Percentiles rank a stretch among this genome's conserved stretches.
Conservation (phyloP, 805 yeast species). For the Pichia cabralensis region DNA sequence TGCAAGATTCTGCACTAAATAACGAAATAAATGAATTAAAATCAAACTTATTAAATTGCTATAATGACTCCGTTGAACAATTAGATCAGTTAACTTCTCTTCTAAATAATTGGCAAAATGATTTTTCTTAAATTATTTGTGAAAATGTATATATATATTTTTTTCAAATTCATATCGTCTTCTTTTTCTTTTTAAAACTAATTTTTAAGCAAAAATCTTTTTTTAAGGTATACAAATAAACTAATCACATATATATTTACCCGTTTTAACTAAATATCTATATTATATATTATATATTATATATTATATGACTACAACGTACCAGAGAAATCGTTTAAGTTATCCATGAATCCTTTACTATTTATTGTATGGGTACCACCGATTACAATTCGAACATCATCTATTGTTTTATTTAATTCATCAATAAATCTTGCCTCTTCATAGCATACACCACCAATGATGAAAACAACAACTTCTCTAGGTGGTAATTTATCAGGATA, state of each 20-base stretch:
- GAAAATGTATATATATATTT: too few species aligned
- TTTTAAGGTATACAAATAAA: too few species aligned
- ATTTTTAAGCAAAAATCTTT: neutral
- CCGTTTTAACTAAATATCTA: too few species aligned
- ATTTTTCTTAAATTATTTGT: constrained; percentile 41
- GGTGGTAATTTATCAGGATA: constrained; percentile 25
- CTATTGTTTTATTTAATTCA: constrained; percentile 50
- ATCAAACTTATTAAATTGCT: constrained; percentile 36
- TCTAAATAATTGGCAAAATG: constrained; percentile 64
- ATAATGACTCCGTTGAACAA: constrained; percentile 47
- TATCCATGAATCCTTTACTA: constrained; percentile 31
- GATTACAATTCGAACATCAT: constrained; percentile 56
- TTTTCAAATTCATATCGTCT: constrained; percentile 6
- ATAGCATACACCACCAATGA: constrained; percentile 84
- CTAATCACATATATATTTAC: too few species aligned
- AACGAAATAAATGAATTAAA: constrained; percentile 27
- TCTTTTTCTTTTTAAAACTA: neutral
- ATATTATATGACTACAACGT: too few species aligned
- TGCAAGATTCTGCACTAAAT: constrained; percentile 17
- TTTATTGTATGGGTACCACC: constrained; percentile 67
- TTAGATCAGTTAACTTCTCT: constrained; percentile 70
- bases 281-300: too few species aligned
- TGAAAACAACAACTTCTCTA: constrained; percentile 61
- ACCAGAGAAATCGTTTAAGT: too few species aligned
- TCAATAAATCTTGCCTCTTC: constrained; percentile 84